Evolutionary conservation across 441 rosid genomes (phyloP).

Genomic region (Metrosideros polymorpha): DNA sequence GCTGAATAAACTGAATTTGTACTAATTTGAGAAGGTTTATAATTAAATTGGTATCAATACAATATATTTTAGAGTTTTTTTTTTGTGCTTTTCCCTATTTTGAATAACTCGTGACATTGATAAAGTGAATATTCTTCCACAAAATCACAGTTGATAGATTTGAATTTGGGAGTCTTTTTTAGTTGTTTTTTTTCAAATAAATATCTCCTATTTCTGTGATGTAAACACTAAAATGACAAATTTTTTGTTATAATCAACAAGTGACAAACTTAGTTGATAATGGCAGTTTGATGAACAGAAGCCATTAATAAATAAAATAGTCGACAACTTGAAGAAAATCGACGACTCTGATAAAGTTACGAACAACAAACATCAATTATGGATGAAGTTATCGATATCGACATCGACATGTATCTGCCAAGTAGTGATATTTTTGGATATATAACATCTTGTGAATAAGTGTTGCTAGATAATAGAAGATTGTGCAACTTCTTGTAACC

Average conservation of each 20-base stretch:
- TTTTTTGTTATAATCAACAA: background rate
- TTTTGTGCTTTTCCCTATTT: too few species aligned
- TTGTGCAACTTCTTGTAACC: background rate
- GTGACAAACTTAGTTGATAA: background rate
- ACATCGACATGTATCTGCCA: fast-evolving
- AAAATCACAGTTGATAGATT: too few species aligned
- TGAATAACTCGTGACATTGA: too few species aligned
- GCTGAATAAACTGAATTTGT: too few species aligned
- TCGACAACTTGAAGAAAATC: fast-evolving
- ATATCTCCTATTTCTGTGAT: too few species aligned
- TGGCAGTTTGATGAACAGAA: fast-evolving
- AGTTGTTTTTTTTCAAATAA: too few species aligned
- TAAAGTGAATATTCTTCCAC: too few species aligned
- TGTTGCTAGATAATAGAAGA: fast-evolving
- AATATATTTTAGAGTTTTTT: too few species aligned
- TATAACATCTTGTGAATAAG: fast-evolving
- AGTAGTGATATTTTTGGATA: background rate
- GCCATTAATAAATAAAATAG: fast-evolving
- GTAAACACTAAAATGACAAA: too few species aligned
- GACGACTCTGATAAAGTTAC: fast-evolving
- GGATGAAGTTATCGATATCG: fast-evolving
- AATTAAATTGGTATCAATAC: too few species aligned
- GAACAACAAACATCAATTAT: background rate
- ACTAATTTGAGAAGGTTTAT: too few species aligned
- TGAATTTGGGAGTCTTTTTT: too few species aligned